Conservation (phyloP, 192 early-diverging fungal genomes). For the Jimgerdemannia lactiflua region DNA sequence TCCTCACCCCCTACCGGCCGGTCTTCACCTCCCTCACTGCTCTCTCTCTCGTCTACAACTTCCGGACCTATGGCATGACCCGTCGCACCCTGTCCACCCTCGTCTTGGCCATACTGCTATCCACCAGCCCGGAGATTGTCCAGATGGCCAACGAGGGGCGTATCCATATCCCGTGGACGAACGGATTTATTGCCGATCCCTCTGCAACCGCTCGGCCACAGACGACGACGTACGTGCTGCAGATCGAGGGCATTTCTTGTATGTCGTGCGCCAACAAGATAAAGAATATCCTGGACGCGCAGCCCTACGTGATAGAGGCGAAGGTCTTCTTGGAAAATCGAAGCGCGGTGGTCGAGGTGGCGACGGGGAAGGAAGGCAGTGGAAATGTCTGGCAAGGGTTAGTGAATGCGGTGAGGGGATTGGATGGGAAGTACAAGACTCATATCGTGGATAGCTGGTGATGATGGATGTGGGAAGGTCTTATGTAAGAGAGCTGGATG, state of each 20-base stretch:
- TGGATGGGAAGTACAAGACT: background rate
- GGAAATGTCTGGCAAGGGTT: background rate
- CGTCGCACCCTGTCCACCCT: constrained; percentile 11
- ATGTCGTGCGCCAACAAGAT: constrained; percentile 50
- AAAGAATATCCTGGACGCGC: constrained; percentile 25
- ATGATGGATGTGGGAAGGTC: no score
- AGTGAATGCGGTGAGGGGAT: background rate
- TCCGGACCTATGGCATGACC: constrained; percentile 24
- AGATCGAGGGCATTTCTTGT: constrained; percentile 45
- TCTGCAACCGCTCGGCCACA: background rate
- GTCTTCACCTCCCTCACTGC: constrained; percentile 29
- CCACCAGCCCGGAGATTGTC: constrained; percentile 39
- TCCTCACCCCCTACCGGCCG: constrained; percentile 47
- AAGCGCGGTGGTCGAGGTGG: constrained; percentile 18
- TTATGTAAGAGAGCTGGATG: no score
- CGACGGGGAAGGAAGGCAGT: background rate
- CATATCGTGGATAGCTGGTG: background rate
- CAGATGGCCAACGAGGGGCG: constrained; percentile 29
- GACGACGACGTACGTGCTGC: constrained; percentile 23
- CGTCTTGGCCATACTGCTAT: constrained; percentile 26
- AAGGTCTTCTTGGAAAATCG: constrained; percentile 39
- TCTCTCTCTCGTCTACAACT: constrained; percentile 18
- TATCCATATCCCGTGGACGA: background rate
- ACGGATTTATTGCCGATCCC: constrained; percentile 1
- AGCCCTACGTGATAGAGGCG: constrained; percentile 20